These are phyloP conservation scores for Candida patagonica DNA, from an alignment of 805 yeast genomes.

Conservation along the genomic window DNA sequence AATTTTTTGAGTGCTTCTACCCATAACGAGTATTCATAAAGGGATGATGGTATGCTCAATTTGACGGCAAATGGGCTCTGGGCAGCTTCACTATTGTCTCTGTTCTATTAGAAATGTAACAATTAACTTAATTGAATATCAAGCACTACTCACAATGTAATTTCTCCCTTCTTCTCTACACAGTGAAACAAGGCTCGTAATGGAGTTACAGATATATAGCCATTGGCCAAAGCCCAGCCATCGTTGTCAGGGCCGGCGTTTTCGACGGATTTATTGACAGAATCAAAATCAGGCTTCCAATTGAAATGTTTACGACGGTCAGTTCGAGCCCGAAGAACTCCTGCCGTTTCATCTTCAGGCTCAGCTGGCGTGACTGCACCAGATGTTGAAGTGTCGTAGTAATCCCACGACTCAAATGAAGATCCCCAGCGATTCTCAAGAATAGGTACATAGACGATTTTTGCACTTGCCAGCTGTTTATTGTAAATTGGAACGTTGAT, in stretches of 20 bases:
- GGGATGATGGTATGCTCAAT: constrained; percentile 3
- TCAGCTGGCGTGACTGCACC: constrained; percentile 2
- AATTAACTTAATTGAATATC: neutral
- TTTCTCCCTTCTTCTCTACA: constrained; percentile 50
- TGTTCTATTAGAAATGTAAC: constrained; percentile 8
- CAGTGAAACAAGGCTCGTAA: constrained; percentile 61
- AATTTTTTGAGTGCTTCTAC: constrained; percentile 8
- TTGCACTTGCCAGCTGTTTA: constrained; percentile 45
- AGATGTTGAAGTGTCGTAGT: constrained; percentile 11
- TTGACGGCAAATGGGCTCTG: constrained; percentile 3
- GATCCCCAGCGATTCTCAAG: constrained; percentile 74
- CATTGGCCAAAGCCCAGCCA: constrained; percentile 58
- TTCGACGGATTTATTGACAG: constrained; percentile 47
- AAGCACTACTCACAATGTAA: constrained; percentile 35
- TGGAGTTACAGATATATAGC: constrained; percentile 58
- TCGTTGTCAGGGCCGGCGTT: constrained; percentile 45
- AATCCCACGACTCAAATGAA: constrained; percentile 35
- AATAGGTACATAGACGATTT: constrained; percentile 66
- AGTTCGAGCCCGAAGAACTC: constrained; percentile 2
- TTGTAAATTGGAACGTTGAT: constrained; percentile 73
- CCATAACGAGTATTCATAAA: constrained; percentile 20
- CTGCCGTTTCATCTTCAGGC: constrained; percentile 36
- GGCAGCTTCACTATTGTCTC: constrained; percentile 1
- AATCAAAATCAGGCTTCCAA: constrained; percentile 79
- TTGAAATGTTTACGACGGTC: constrained; percentile 42